Percentiles rank a stretch among this genome's conserved stretches.
phyloP scores from a whole-genome alignment of 192 early-diverging fungal genomes.

The Coemansia sp. region DNA sequence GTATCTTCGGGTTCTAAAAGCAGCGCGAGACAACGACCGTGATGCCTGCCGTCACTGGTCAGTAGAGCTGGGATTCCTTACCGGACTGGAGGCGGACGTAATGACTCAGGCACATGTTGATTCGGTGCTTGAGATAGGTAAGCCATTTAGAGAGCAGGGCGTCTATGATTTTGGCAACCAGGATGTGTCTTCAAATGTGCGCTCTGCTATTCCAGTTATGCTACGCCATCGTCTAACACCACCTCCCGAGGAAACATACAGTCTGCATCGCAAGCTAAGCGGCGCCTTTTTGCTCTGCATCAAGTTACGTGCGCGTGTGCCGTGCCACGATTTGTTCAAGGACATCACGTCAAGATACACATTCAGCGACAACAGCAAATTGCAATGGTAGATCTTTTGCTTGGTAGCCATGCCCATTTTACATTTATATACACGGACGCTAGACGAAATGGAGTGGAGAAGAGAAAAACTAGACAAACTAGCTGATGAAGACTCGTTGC shows the following conservation, averaged over 20 bases:
- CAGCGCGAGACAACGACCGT: slow-evolving; percentile 71
- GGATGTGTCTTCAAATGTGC: slow-evolving; percentile 80
- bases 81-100: slow-evolving; percentile 85
- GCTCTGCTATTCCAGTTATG: slow-evolving; percentile 93
- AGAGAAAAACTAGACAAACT: too few relatives aligned
- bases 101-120: slow-evolving; percentile 89
- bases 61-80: slow-evolving; percentile 84
- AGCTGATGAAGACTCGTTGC: too few relatives aligned
- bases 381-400: slow-evolving; percentile 9
- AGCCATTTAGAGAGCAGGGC: slow-evolving; percentile 68
- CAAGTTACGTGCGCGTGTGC: slow-evolving; percentile 67
- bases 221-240: slow-evolving; percentile 90
- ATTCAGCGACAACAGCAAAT: slow-evolving; percentile 31
- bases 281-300: slow-evolving; percentile 92
- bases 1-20: slow-evolving; percentile 75
- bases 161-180: slow-evolving; percentile 83
- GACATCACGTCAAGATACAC: slow-evolving; percentile 37
- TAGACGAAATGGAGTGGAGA: too few relatives aligned
- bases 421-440: not conserved
- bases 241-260: slow-evolving; percentile 98
- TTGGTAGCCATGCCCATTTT: too few relatives aligned
- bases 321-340: slow-evolving; percentile 47
- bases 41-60: slow-evolving; percentile 78
- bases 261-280: slow-evolving; percentile 90
- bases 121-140: slow-evolving; percentile 82